A percentile compares a stretch with the other conserved stretches of the same genome.
phyloP scores from a whole-genome alignment of 2,329 filamentous ascomycete genomes.

The Aulographum hederae region DNA sequence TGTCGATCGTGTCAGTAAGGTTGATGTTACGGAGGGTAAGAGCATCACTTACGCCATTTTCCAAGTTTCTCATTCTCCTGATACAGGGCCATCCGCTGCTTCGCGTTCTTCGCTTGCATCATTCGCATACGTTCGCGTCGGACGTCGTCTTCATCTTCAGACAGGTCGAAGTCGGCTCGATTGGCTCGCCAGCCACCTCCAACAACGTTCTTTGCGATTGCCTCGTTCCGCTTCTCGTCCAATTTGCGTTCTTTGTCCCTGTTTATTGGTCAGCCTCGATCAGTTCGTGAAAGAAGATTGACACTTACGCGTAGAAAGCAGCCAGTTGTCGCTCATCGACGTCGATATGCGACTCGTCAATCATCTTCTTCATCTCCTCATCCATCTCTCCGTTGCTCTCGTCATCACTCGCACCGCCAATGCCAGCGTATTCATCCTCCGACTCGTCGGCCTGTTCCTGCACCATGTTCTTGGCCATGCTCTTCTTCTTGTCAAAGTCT shows the following conservation, averaged over 20 bases:
- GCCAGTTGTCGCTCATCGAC: conserved; percentile 67
- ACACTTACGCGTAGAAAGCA: conserved; percentile 73
- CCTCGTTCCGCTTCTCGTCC: conserved; percentile 77
- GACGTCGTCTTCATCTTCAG: conserved; percentile 60
- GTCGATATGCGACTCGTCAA: conserved; percentile 63
- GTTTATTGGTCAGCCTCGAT: conserved; percentile 1
- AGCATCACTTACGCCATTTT: conserved; percentile 37
- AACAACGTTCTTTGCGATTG: conserved; percentile 81
- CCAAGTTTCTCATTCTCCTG: conserved; percentile 78
- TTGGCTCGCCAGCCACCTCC: conserved; percentile 74
- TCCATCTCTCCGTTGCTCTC: conserved; percentile 61
- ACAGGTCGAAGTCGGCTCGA: conserved; percentile 49
- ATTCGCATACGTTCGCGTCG: conserved; percentile 59
- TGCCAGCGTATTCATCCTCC: conserved; percentile 90
- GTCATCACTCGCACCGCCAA: conserved; percentile 80
- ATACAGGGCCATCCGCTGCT: conserved; percentile 80
- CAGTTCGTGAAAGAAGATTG: not conserved
- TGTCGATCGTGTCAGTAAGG: conserved; percentile 7
- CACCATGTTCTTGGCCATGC: conserved; percentile 70
- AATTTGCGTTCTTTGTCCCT: conserved; percentile 62
- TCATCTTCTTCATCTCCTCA: conserved; percentile 66
- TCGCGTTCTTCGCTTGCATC: conserved; percentile 75
- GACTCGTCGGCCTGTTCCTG: conserved; percentile 94
- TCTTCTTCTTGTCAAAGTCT: conserved; percentile 67
- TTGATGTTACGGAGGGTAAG: not conserved